Conservation (phyloP, 805 yeast genomes). For the Metschnikowia dekortorum region DNA sequence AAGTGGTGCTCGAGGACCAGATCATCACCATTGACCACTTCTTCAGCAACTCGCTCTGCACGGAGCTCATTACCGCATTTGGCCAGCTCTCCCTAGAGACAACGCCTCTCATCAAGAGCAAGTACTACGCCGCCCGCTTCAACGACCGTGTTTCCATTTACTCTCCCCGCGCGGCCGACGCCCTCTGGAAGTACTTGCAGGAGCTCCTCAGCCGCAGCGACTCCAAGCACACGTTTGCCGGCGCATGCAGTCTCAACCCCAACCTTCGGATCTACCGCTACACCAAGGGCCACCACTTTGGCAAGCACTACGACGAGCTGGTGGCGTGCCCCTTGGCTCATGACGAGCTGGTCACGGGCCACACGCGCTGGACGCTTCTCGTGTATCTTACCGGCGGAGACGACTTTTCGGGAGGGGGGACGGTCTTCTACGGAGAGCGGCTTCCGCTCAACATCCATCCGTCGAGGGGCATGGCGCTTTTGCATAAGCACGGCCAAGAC, state of each 20-base stretch:
- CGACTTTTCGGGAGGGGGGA: slow-evolving; percentile 56
- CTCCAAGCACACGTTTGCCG: slow-evolving; percentile 24
- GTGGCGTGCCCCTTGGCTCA: slow-evolving; percentile 31
- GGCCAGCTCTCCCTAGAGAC: slow-evolving; percentile 31
- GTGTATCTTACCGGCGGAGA: slow-evolving; percentile 55
- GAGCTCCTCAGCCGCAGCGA: slow-evolving; percentile 28
- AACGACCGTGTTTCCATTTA: slow-evolving; percentile 47
- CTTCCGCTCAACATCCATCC: slow-evolving; percentile 42
- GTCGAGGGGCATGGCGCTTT: slow-evolving; percentile 49
- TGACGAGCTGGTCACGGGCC: slow-evolving; percentile 27
- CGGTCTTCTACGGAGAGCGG: slow-evolving; percentile 43
- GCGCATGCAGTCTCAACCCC: slow-evolving; percentile 49
- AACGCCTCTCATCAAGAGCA: slow-evolving; percentile 46
- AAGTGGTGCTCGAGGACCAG: slow-evolving; percentile 29
- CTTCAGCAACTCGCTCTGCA: slow-evolving; percentile 33
- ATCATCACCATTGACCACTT: slow-evolving; percentile 39
- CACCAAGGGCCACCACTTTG: slow-evolving; percentile 53
- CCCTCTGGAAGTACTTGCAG: slow-evolving; percentile 42
- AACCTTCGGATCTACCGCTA: slow-evolving; percentile 55
- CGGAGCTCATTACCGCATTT: slow-evolving; percentile 35
- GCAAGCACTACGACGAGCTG: slow-evolving; percentile 58
- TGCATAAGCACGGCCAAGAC: slow-evolving; percentile 65
- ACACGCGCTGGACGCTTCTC: slow-evolving; percentile 56
- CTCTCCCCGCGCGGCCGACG: slow-evolving; percentile 34
- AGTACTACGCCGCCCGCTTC: slow-evolving; percentile 52